These are phyloP conservation scores for Panus rudis DNA, from an alignment of 768 basidiomycete species.

Conservation along the genomic window DNA sequence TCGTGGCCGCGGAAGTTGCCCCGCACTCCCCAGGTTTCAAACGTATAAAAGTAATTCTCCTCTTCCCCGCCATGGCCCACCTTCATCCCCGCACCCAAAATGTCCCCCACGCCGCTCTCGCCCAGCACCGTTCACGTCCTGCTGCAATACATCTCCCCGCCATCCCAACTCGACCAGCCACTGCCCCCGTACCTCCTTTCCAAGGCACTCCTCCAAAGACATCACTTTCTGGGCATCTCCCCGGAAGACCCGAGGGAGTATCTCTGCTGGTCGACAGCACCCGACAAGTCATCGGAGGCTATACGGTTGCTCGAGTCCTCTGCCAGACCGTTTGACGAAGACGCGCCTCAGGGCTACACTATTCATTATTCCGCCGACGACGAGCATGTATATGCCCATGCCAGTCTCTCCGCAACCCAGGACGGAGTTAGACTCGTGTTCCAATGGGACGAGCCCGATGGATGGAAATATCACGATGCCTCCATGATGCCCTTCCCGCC, in stretches of 20 bases:
- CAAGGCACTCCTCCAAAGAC: conserved; percentile 50
- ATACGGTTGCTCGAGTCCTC: conserved; percentile 40
- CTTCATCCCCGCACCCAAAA: conserved; percentile 15
- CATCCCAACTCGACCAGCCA: conserved; percentile 37
- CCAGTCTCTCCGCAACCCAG: conserved; percentile 21
- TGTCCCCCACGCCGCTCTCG: conserved; percentile 31
- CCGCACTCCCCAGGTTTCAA: too few relatives aligned
- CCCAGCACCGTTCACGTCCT: conserved; percentile 37
- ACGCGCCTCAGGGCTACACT: conserved; percentile 21
- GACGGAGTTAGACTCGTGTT: conserved; percentile 56
- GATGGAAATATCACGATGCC: conserved; percentile 69
- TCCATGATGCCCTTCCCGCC: conserved; percentile 66
- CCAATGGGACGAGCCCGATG: conserved; percentile 47
- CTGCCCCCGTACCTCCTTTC: conserved; percentile 61
- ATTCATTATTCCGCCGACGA: conserved; percentile 38
- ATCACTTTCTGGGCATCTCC: conserved; percentile 52
- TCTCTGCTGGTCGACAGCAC: conserved; percentile 57
- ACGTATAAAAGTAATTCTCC: too few relatives aligned
- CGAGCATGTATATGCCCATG: conserved; percentile 53
- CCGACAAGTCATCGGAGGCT: conserved; percentile 25
- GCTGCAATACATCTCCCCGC: conserved; percentile 52
- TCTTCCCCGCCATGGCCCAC: conserved; percentile 4
- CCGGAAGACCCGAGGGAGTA: conserved; percentile 47
- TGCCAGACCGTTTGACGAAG: conserved; percentile 21
- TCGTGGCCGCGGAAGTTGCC: too few relatives aligned